These are phyloP conservation scores for Cicer pinnatifidum DNA, from an alignment of 306 rosid genomes.

Conservation along the genomic window DNA sequence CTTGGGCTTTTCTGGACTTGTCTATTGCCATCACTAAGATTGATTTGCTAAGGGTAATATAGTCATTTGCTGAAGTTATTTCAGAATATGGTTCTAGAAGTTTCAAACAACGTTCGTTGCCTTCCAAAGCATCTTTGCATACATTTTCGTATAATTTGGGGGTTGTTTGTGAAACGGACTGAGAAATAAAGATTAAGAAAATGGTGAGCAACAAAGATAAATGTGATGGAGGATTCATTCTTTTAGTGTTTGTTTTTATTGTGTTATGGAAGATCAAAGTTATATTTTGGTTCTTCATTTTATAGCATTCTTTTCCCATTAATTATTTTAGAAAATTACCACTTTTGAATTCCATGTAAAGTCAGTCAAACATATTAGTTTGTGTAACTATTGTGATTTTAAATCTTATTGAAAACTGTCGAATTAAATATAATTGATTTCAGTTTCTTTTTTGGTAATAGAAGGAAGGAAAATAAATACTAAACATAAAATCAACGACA, in stretches of 20 bases:
- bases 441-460: too few species aligned
- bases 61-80: constrained; percentile 10
- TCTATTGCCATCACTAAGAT: neutral
- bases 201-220: neutral
- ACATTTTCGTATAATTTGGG: neutral
- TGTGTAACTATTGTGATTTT: too few species aligned
- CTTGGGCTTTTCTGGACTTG: neutral
- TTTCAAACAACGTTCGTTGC: neutral
- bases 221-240: neutral
- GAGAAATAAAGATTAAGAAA: neutral
- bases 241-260: neutral
- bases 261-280: neutral
- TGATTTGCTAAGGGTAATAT: neutral
- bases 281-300: neutral
- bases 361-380: too few species aligned
- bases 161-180: neutral
- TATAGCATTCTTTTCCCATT: neutral
- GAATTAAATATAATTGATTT: too few species aligned
- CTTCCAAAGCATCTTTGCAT: neutral
- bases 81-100: neutral
- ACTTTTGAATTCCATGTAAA: too few species aligned
- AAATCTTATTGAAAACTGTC: too few species aligned
- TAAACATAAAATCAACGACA: too few species aligned
- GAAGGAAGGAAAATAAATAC: too few species aligned
- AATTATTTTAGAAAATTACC: too few species aligned